Evolutionary conservation across 192 early-diverging fungal species (phyloP), one percentile per base, ranked within the genome.

Genomic region (Backusella circina): DNA sequence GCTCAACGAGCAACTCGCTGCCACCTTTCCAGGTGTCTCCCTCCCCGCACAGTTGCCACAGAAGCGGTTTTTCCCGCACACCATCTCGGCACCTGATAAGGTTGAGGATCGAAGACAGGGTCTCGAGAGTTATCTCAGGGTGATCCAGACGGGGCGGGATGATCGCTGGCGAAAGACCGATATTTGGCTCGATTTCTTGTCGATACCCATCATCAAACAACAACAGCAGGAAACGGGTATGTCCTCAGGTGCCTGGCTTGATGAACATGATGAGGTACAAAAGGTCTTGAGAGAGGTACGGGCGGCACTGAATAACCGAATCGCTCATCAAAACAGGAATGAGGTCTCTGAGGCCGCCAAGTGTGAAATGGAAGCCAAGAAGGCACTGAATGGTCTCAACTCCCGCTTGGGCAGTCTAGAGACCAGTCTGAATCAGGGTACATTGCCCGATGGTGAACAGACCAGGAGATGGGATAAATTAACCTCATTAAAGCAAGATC

Each of bases 231-330:
- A 67, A 78, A 66, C 26, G 70, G 74, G 36, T 65, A 87, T 84
- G 65, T 93, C 90, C 13, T 89, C 91, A 6, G 89, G 92, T 51
- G 88, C 87, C 13, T 97, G 95, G 95, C 84, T 95, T 35, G 91
- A 91, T 50, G 94, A 95, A 71, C 90, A 86, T 47, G 86, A 89
- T 41, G 81, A 85, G 8, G 79, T 92, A 7, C 86, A 89, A 54
- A 82, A 85, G 18, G 75, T 88, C 1, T 82, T 89, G 6, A 85
- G 91, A 7, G 92, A 94, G 36, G 88, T 95, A 23, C 87, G 95
- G 0, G 87, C 93, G 3, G 80, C 90, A 50, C 83, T 94, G 26
- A 87, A 91, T 44, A 82, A 85, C 36, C 91, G 94, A 1, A 92
- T 93, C 39, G 88, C 86, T 26, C 90, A 90, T 61, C 79, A 93